Evolutionary conservation across 805 yeast species (phyloP).

Genomic region (Candida mattraensis): DNA sequence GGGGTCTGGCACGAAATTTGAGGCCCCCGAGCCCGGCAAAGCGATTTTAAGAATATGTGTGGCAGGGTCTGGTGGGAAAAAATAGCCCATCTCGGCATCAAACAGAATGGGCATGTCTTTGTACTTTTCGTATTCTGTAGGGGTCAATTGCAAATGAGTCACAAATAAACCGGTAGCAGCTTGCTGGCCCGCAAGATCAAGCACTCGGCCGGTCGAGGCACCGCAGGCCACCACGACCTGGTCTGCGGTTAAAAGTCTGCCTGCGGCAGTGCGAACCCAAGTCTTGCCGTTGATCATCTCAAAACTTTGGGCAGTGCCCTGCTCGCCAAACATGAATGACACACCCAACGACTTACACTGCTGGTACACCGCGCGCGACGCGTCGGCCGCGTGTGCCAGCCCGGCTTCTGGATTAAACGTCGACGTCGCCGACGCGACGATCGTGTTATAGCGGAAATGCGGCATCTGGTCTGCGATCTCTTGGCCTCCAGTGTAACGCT

Average conservation of each 20-base stretch:
- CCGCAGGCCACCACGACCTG: conserved; percentile 39
- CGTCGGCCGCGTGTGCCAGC: conserved; percentile 41
- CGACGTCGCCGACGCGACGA: conserved; percentile 15
- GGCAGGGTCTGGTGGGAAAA: conserved; percentile 48
- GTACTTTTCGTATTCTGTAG: conserved; percentile 36
- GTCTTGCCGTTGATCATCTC: conserved; percentile 13
- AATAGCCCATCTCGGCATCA: conserved; percentile 46
- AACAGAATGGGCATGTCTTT: conserved; percentile 44
- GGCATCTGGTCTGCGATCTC: conserved; percentile 28
- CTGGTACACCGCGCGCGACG: conserved; percentile 34
- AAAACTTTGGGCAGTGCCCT: conserved; percentile 28
- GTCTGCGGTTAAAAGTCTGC: conserved; percentile 34
- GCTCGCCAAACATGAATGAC: conserved; percentile 34
- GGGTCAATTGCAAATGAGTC: conserved; percentile 39
- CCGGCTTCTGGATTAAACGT: conserved; percentile 43
- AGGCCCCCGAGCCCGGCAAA: conserved; percentile 37
- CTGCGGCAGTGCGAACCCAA: conserved; percentile 29
- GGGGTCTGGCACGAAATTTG: conserved; percentile 22
- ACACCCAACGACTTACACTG: conserved; percentile 35
- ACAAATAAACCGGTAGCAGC: conserved; percentile 42
- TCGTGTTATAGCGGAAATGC: conserved; percentile 16
- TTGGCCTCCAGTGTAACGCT: conserved; percentile 31
- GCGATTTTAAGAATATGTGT: conserved; percentile 41
- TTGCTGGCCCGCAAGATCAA: conserved; percentile 34
- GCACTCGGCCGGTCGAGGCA: conserved; percentile 38